phyloP scores from a whole-genome alignment of 225 moss, liverwort and hornwort genomes.

The Bryum argenteum region DNA sequence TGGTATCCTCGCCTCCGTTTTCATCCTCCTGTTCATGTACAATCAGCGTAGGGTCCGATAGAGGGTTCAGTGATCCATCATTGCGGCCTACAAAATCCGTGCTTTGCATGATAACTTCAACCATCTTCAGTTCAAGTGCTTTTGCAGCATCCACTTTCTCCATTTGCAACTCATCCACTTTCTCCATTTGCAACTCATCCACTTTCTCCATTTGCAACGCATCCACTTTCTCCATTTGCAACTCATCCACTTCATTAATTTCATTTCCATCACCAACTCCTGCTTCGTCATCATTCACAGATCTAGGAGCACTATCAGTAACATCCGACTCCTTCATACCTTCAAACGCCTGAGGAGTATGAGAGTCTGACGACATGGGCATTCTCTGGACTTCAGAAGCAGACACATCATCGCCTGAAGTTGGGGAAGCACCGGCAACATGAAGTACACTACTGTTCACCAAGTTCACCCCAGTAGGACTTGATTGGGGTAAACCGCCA shows the following conservation, averaged over 20 bases:
- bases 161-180: no score
- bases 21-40: conserved; percentile 35
- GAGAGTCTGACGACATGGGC: conserved; percentile 20
- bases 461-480: conserved; percentile 8
- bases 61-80: conserved; percentile 43
- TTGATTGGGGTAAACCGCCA: conserved; percentile 25
- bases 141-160: conserved; percentile 32
- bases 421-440: conserved; percentile 15
- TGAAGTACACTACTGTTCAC: conserved; percentile 14
- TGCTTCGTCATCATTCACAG: conserved; percentile 29
- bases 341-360: conserved; percentile 24
- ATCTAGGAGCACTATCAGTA: conserved; percentile 23
- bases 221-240: conserved; percentile 37
- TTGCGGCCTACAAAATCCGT: conserved; percentile 35
- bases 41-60: conserved; percentile 40
- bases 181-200: conserved; percentile 33
- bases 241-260: conserved; percentile 36
- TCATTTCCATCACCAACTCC: conserved; percentile 32
- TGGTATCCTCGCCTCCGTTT: conserved; percentile 35
- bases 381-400: conserved; percentile 19
- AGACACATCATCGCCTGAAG: conserved; percentile 16
- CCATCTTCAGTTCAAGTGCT: conserved; percentile 36
- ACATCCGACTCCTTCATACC: conserved; percentile 35
- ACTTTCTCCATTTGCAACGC: no score
- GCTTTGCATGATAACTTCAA: conserved; percentile 37